Conservation (phyloP, 2,329 filamentous ascomycete genomes). For the Aspergillaceae sp. region DNA sequence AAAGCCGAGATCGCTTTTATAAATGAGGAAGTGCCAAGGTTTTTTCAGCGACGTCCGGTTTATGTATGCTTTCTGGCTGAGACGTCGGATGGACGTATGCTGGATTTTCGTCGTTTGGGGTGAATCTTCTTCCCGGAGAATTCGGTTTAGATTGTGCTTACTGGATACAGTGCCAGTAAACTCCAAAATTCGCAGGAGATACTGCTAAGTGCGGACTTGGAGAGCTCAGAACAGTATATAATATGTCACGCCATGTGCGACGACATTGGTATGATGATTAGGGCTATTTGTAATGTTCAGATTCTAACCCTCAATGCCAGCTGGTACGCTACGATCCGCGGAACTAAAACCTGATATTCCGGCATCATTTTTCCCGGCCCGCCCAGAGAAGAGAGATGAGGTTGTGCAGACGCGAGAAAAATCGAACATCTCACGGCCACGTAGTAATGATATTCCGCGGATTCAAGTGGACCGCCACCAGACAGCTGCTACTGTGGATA, state of each 20-base stretch:
- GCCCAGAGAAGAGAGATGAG: constrained; percentile 1
- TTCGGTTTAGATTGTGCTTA: constrained; percentile 15
- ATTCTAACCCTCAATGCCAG: constrained; percentile 25
- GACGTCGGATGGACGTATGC: constrained; percentile 57
- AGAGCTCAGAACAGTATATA: constrained; percentile 48
- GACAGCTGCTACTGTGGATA: constrained; percentile 26
- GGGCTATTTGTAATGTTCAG: background rate
- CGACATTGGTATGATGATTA: constrained; percentile 53
- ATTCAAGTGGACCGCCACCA: constrained; percentile 8
- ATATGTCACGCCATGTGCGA: constrained; percentile 72
- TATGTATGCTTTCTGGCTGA: constrained; percentile 68
- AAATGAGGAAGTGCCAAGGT: constrained; percentile 54
- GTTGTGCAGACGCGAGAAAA: constrained; percentile 8
- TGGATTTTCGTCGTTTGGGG: constrained; percentile 59
- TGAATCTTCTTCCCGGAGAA: constrained; percentile 19
- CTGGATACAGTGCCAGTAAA: constrained; percentile 48
- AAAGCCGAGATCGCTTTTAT: constrained; percentile 61
- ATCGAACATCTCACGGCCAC: constrained; percentile 10
- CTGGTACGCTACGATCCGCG: constrained; percentile 49
- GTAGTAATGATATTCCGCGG: constrained; percentile 13
- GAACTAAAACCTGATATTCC: constrained; percentile 45
- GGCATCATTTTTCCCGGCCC: constrained; percentile 34
- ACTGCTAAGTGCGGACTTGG: constrained; percentile 50
- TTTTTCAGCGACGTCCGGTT: constrained; percentile 57
- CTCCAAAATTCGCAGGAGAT: constrained; percentile 56